A percentile compares a stretch with the other conserved stretches of the same genome.
Evolutionary conservation across 192 early-diverging fungal species (phyloP).

Genomic region (Umbelopsis ramanniana): DNA sequence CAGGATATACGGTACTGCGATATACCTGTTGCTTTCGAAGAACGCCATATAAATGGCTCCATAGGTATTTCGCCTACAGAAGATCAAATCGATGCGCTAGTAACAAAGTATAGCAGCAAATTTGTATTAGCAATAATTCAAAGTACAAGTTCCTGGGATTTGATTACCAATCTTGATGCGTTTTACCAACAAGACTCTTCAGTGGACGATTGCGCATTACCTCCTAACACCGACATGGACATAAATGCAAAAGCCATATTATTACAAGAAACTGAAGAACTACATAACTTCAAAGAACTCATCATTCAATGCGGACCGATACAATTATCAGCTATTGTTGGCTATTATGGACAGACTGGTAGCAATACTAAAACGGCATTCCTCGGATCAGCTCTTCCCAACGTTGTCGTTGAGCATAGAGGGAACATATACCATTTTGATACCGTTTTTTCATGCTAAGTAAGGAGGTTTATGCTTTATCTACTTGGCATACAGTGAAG

Average conservation of each 20-base stretch:
- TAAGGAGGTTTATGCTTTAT: neutral
- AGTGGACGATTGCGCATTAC: neutral
- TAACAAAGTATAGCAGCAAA: neutral
- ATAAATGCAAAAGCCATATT: neutral
- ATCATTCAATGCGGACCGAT: neutral
- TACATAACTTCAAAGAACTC: neutral
- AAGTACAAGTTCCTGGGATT: neutral
- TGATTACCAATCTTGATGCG: neutral
- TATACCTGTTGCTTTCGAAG: neutral
- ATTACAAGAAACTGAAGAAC: neutral
- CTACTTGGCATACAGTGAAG: neutral
- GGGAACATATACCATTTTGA: neutral
- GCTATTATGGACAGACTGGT: neutral
- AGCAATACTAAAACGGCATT: neutral
- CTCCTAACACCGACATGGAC: neutral
- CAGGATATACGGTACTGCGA: neutral
- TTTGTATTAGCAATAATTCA: neutral
- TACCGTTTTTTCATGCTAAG: neutral
- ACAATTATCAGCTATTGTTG: neutral
- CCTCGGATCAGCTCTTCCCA: neutral
- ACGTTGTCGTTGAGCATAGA: neutral
- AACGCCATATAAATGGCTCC: neutral
- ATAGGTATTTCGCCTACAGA: neutral
- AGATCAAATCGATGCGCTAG: neutral
- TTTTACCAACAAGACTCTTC: neutral